Percentiles rank a stretch among this genome's conserved stretches.
phyloP scores from a whole-genome alignment of 2,329 filamentous ascomycete genomes.

The Pyrenophora teres region DNA sequence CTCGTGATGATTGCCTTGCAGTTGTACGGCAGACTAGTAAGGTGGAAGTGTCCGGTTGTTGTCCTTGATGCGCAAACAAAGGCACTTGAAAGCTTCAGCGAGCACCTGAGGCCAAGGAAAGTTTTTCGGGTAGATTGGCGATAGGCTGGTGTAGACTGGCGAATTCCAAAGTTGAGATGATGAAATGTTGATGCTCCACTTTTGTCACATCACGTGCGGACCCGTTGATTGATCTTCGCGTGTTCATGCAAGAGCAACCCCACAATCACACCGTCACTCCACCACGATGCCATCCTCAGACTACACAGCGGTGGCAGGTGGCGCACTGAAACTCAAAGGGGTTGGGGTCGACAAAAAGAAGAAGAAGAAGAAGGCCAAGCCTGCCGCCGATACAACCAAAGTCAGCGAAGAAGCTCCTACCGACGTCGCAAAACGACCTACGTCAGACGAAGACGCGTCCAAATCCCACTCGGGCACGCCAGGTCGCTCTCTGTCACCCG shows the following conservation, averaged over 20 bases:
- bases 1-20: no score
- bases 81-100: no score
- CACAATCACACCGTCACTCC: conserved; percentile 2
- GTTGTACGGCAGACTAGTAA: no score
- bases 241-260: not conserved
- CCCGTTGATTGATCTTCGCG: conserved; percentile 6
- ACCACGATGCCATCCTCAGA: conserved; percentile 72
- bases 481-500: conserved; percentile 43
- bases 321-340: conserved; percentile 85
- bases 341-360: conserved; percentile 66
- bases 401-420: conserved; percentile 17
- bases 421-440: conserved; percentile 25
- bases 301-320: conserved; percentile 70
- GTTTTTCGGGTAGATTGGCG: no score
- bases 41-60: no score
- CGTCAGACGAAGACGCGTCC: conserved; percentile 10
- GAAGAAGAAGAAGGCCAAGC: conserved; percentile 54
- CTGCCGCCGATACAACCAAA: conserved; percentile 26
- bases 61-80: no score
- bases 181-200: not conserved
- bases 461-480: conserved; percentile 31
- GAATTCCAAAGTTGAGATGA: no score
- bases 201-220: conserved; percentile 3
- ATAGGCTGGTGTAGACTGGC: no score
- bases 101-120: no score